These are phyloP conservation scores for Phlebopus sp. DNA, from an alignment of 1,284 basidiomycete species.

Conservation along the genomic window DNA sequence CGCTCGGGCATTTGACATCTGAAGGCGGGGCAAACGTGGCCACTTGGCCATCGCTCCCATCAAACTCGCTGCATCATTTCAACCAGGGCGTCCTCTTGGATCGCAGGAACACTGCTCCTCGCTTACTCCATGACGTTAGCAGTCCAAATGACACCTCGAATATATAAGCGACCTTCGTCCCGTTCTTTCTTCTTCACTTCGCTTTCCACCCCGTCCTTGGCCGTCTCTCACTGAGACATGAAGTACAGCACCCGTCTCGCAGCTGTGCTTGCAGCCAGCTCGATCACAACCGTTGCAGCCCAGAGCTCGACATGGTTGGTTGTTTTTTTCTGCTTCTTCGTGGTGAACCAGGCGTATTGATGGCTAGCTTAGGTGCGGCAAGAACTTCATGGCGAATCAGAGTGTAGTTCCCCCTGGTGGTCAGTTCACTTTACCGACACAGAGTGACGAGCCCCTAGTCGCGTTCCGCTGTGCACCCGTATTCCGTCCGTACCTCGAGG, in stretches of 20 bases:
- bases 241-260: slow-evolving; percentile 3
- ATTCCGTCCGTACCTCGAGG: slow-evolving; percentile 64
- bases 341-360: not conserved
- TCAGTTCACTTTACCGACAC: slow-evolving; percentile 51
- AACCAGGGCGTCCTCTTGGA: not conserved
- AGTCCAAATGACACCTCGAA: not conserved
- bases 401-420: slow-evolving; percentile 57
- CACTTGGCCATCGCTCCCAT: slow-evolving; percentile 4
- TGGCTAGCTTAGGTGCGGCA: slow-evolving; percentile 54
- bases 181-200: not conserved
- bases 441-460: slow-evolving; percentile 51
- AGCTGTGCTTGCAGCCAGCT: slow-evolving; percentile 5
- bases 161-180: slow-evolving; percentile 3
- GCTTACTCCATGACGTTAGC: slow-evolving; percentile 6
- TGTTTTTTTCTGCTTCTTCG: not conserved
- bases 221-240: too few relatives aligned
- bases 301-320: slow-evolving; percentile 24
- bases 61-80: not conserved
- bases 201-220: too few relatives aligned
- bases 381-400: slow-evolving; percentile 55
- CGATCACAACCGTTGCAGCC: slow-evolving; percentile 1
- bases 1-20: not conserved
- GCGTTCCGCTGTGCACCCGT: slow-evolving; percentile 66
- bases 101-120: not conserved
- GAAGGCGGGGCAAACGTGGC: slow-evolving; percentile 1